phyloP scores from a whole-genome alignment of 179 eudicot species.

The Actinidia arguta region DNA sequence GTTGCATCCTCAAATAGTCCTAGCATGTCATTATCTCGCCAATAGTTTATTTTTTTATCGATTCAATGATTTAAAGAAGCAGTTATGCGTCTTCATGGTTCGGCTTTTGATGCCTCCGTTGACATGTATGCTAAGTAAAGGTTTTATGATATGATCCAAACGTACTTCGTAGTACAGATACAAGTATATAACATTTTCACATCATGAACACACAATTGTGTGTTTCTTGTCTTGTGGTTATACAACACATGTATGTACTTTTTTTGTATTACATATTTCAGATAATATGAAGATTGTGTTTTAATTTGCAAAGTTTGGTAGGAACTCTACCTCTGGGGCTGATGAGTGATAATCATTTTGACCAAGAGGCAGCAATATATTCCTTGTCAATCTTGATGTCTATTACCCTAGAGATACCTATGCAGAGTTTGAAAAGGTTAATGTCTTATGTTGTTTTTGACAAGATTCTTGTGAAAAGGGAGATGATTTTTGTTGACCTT shows the following conservation, averaged over 20 bases:
- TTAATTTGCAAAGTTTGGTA: constrained; percentile 63
- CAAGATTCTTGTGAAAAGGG: background rate
- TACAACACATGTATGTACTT: background rate
- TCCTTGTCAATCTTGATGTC: constrained; percentile 91
- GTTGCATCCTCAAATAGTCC: background rate
- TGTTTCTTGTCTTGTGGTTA: background rate
- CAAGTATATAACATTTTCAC: background rate
- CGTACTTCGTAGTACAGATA: background rate
- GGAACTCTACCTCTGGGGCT: constrained; percentile 80
- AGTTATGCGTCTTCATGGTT: background rate
- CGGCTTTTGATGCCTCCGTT: background rate
- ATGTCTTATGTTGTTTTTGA: background rate
- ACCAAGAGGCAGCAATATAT: constrained; percentile 80
- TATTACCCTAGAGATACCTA: constrained; percentile 73
- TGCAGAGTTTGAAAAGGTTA: constrained; percentile 90
- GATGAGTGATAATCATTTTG: constrained; percentile 67
- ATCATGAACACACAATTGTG: background rate
- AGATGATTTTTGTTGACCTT: constrained; percentile 17
- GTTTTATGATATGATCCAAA: background rate
- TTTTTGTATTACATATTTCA: background rate
- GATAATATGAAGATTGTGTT: constrained; percentile 3
- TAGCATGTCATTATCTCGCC: background rate
- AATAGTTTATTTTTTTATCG: background rate
- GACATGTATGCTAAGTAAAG: too few relatives aligned
- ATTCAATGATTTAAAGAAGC: background rate